These are phyloP conservation scores for Epichloe aotearoae DNA, from an alignment of 2,329 filamentous ascomycete genomes.

Conservation along the genomic window DNA sequence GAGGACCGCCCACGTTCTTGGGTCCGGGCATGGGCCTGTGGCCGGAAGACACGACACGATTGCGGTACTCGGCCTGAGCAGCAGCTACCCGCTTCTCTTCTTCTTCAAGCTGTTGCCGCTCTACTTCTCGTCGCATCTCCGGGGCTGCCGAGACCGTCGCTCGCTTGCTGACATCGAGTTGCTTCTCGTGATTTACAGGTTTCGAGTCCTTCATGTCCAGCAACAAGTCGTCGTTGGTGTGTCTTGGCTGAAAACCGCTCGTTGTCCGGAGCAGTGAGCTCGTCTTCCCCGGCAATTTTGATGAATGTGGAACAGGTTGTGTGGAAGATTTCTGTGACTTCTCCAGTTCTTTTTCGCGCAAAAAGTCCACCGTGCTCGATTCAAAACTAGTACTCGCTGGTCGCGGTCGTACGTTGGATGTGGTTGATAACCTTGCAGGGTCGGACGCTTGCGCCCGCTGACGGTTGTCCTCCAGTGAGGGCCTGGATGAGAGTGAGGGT, in stretches of 20 bases:
- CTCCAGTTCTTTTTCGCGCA: conserved; percentile 59
- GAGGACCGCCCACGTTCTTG: conserved; percentile 44
- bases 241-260: background rate
- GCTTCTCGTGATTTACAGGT: conserved; percentile 36
- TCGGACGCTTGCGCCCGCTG: conserved; percentile 10
- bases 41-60: conserved; percentile 40
- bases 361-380: conserved; percentile 61
- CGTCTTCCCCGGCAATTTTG: background rate
- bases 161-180: conserved; percentile 44
- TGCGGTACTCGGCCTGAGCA: conserved; percentile 78
- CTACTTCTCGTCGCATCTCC: conserved; percentile 80
- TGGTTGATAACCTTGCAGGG: conserved; percentile 10
- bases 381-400: conserved; percentile 76
- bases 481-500: conserved; percentile 9
- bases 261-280: background rate
- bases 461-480: conserved; percentile 12
- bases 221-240: conserved; percentile 47
- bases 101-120: conserved; percentile 65
- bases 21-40: conserved; percentile 30
- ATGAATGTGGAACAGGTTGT: background rate
- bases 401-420: conserved; percentile 41
- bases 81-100: conserved; percentile 85
- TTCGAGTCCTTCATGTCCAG: conserved; percentile 59
- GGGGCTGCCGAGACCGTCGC: conserved; percentile 63
- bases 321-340: conserved; percentile 20